A percentile compares a stretch with the other conserved stretches of the same genome.
Evolutionary conservation across 305 asterid species (phyloP).

Genomic region (Lippia alba): DNA sequence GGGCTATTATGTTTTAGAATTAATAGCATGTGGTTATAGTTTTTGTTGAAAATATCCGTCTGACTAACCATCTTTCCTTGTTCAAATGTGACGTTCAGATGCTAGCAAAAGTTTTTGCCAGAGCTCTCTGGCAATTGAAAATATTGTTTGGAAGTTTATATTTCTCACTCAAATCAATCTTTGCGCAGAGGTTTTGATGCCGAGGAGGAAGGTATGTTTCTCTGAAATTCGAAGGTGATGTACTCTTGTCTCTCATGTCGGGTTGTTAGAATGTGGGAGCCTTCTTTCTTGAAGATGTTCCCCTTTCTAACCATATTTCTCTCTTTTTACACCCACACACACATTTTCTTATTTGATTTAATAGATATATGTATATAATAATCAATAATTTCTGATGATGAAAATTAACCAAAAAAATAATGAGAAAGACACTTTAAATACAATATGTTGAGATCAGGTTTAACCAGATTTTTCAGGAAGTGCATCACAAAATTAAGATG

Average conservation of each 20-base stretch:
- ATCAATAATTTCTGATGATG: not conserved
- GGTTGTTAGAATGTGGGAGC: conserved; percentile 13
- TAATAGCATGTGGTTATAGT: conserved; percentile 40
- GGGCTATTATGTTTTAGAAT: conserved; percentile 44
- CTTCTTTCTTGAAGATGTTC: conserved; percentile 7
- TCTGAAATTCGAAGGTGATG: conserved; percentile 13
- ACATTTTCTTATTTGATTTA: too few species aligned
- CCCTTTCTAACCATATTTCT: not conserved
- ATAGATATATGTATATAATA: too few species aligned
- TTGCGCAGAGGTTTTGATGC: conserved; percentile 53
- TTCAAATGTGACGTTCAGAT: conserved; percentile 62
- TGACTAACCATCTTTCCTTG: conserved; percentile 59
- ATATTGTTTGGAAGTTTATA: conserved; percentile 49
- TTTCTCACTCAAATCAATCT: conserved; percentile 48
- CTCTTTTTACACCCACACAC: too few species aligned
- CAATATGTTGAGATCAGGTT: not conserved
- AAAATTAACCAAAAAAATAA: not conserved
- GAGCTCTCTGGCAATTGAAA: conserved; percentile 61
- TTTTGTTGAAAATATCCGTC: conserved; percentile 42
- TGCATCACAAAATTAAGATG: not conserved
- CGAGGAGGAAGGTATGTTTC: conserved; percentile 59
- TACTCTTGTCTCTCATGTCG: conserved; percentile 6
- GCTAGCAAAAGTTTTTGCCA: conserved; percentile 64
- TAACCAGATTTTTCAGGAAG: not conserved
- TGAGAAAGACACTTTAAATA: not conserved